Percentiles rank a stretch among this genome's conserved stretches.
phyloP scores from a whole-genome alignment of 2,329 filamentous ascomycete genomes.

The Ilyonectria sp. region DNA sequence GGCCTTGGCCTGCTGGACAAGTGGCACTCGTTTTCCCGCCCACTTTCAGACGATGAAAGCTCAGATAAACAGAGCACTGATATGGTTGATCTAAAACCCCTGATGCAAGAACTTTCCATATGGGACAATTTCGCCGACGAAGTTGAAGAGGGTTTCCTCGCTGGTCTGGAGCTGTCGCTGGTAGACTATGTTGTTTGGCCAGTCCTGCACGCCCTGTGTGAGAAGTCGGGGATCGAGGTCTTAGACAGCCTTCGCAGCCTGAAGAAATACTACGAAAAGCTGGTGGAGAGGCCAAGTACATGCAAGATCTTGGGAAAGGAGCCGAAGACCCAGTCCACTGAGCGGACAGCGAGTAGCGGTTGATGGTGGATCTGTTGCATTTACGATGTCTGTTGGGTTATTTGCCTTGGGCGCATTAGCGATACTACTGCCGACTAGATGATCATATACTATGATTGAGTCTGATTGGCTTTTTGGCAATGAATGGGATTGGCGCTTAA shows the following conservation, averaged over 20 bases:
- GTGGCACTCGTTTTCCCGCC: conserved; percentile 49
- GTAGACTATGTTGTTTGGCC: conserved; percentile 73
- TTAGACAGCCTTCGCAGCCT: conserved; percentile 53
- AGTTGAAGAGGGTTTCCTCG: conserved; percentile 59
- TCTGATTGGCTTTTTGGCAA: neutral
- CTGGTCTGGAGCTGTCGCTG: conserved; percentile 58
- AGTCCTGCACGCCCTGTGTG: conserved; percentile 63
- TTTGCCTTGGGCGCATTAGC: neutral
- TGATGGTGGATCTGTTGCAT: neutral
- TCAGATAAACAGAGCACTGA: conserved; percentile 10
- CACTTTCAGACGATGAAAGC: neutral
- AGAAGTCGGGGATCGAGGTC: conserved; percentile 50
- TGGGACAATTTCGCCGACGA: conserved; percentile 59
- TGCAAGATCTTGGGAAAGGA: conserved; percentile 43
- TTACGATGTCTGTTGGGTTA: neutral
- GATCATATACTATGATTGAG: neutral
- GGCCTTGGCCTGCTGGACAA: conserved; percentile 54
- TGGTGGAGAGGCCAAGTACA: conserved; percentile 42
- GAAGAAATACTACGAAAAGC: conserved; percentile 55
- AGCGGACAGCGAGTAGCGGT: neutral
- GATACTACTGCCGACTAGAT: conserved; percentile 11
- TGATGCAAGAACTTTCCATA: conserved; percentile 53
- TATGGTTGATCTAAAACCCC: conserved; percentile 36
- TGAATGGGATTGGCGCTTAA: neutral
- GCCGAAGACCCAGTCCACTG: neutral